A percentile compares a stretch with the other conserved stretches of the same genome.
phyloP scores from a whole-genome alignment of 129 eudicot genomes.

The Flaveria brownii region DNA sequence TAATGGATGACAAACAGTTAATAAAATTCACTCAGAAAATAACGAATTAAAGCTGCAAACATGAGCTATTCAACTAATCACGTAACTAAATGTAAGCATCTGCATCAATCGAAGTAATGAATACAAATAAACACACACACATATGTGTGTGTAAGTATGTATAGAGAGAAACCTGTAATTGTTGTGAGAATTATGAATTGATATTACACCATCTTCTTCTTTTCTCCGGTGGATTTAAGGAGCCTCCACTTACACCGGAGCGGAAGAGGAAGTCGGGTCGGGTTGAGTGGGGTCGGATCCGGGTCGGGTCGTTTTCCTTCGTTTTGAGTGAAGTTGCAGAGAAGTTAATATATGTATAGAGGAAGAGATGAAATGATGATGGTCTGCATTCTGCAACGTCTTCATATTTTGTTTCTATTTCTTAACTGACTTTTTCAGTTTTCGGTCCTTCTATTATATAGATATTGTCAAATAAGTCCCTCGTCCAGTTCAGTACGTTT shows the following conservation, averaged over 20 bases:
- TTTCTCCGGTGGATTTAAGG: background rate
- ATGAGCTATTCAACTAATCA: background rate
- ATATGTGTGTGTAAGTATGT: background rate
- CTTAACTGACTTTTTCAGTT: slow-evolving; percentile 26
- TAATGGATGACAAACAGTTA: no score
- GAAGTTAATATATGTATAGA: slow-evolving; percentile 17
- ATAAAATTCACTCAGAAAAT: no score
- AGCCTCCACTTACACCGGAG: background rate
- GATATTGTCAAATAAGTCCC: slow-evolving; percentile 14
- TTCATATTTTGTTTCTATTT: slow-evolving; percentile 1
- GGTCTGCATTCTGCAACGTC: slow-evolving; percentile 18
- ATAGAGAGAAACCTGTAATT: slow-evolving; percentile 29
- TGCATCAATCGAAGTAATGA: background rate
- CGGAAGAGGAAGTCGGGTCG: background rate
- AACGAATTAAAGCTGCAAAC: background rate
- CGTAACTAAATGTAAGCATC: background rate
- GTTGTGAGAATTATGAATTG: slow-evolving; percentile 1
- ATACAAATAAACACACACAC: background rate
- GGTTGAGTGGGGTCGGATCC: slow-evolving; percentile 5
- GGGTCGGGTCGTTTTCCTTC: slow-evolving; percentile 16
- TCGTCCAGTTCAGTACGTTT: background rate
- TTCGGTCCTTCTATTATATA: slow-evolving; percentile 5
- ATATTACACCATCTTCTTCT: background rate
- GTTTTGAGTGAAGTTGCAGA: slow-evolving; percentile 16
- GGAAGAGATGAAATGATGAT: slow-evolving; percentile 33